These are phyloP conservation scores for Ophiocordyceps camponoti-rufipedis DNA, from an alignment of 2,329 filamentous ascomycete species.

Conservation along the genomic window DNA sequence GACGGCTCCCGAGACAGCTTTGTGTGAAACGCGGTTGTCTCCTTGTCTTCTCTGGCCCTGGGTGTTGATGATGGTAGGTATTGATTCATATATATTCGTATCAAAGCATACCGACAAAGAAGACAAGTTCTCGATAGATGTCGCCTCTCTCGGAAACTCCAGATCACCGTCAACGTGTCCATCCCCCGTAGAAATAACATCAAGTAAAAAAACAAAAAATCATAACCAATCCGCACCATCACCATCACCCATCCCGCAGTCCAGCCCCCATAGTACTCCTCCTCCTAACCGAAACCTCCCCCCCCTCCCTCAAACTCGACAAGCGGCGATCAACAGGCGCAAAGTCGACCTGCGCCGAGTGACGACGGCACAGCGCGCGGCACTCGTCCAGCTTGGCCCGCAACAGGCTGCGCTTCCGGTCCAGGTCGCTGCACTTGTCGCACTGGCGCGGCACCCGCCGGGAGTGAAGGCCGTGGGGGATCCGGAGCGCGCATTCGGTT, in stretches of 20 bases:
- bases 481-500: conserved; percentile 5
- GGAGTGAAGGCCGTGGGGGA: conserved; percentile 8
- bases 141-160: no score
- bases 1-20: neutral
- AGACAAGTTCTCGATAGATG: no score
- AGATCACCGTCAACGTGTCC: no score
- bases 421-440: conserved; percentile 6
- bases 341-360: neutral
- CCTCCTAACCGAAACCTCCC: neutral
- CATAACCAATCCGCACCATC: no score
- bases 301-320: neutral
- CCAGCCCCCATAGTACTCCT: neutral
- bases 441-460: conserved; percentile 7
- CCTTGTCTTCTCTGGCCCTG: neutral
- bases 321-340: no score
- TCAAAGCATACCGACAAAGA: no score
- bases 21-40: neutral
- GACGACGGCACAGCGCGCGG: neutral
- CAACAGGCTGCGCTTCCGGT: conserved; percentile 4
- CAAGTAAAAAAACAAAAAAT: no score
- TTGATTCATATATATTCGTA: no score
- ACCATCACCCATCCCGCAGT: neutral
- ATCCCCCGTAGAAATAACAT: no score
- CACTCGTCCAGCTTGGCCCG: conserved; percentile 5
- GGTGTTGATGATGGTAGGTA: neutral